A percentile compares a stretch with the other conserved stretches of the same genome.
Conservation (phyloP, 2,329 filamentous ascomycete species). For the Celoporthe dispersa region DNA sequence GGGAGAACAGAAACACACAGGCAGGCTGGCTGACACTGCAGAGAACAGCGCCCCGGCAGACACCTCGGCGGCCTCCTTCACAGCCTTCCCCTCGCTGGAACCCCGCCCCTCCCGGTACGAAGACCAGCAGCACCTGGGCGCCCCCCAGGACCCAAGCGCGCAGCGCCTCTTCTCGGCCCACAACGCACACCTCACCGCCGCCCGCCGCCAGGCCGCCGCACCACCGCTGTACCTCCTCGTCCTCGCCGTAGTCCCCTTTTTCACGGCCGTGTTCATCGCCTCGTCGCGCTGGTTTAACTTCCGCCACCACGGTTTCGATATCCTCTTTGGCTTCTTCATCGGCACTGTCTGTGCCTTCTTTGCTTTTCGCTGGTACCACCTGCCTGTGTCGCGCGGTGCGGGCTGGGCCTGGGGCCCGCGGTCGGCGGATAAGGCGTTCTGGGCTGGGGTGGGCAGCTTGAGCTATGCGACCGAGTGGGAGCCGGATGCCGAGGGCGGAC, state of each 20-base stretch:
- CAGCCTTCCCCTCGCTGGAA: conserved; percentile 75
- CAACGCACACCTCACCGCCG: conserved; percentile 50
- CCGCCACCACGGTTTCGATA: conserved; percentile 90
- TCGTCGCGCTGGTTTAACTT: conserved; percentile 86
- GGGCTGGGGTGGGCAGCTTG: conserved; percentile 70
- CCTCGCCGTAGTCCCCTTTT: conserved; percentile 72
- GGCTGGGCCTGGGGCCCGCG: conserved; percentile 91
- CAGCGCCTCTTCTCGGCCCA: conserved; percentile 41
- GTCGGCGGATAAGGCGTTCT: conserved; percentile 74
- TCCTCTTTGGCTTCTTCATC: conserved; percentile 82
- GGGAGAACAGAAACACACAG: background rate
- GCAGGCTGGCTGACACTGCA: background rate
- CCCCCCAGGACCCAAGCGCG: conserved; percentile 36
- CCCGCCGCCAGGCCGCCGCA: conserved; percentile 76
- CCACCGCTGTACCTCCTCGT: conserved; percentile 80
- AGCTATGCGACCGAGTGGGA: conserved; percentile 56
- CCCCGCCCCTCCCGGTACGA: conserved; percentile 34
- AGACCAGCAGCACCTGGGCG: conserved; percentile 35
- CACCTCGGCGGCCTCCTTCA: conserved; percentile 55
- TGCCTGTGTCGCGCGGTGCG: conserved; percentile 76
- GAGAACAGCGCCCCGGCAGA: conserved; percentile 40
- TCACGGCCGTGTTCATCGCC: conserved; percentile 78
- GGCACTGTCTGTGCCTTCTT: conserved; percentile 74
- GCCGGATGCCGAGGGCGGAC: conserved; percentile 16
- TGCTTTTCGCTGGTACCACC: conserved; percentile 83